These are phyloP conservation scores for Fusarium euwallaceae DNA, from an alignment of 2,329 filamentous ascomycete species.

Conservation along the genomic window DNA sequence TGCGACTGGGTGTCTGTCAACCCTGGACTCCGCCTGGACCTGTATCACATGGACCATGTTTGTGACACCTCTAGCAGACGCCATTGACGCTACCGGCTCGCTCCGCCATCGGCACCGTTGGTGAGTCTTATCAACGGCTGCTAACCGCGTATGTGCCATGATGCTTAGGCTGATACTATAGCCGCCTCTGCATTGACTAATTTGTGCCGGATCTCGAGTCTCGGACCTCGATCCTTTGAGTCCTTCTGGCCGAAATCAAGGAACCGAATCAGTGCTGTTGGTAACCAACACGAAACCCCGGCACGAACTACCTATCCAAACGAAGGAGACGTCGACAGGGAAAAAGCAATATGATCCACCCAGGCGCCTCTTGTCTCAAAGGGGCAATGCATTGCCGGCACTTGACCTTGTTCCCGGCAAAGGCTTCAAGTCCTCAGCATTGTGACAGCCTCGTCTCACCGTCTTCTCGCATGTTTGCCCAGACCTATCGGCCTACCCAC, in stretches of 20 bases:
- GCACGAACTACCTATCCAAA: neutral
- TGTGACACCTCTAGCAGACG: neutral
- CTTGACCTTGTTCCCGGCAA: neutral
- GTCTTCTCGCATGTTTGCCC: neutral
- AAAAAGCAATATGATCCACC: slow-evolving; percentile 21
- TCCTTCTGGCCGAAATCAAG: neutral
- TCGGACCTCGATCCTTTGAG: neutral
- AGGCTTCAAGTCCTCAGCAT: neutral
- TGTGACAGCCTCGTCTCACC: neutral
- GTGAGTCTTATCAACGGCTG: neutral
- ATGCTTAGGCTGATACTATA: neutral
- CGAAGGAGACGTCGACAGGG: neutral
- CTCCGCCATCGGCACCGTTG: neutral
- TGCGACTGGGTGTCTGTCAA: neutral
- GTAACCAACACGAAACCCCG: neutral
- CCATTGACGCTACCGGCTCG: neutral
- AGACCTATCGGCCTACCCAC: neutral
- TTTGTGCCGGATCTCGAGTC: neutral
- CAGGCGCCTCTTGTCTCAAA: neutral
- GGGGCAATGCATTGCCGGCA: neutral
- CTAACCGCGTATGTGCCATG: neutral
- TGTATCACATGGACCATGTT: slow-evolving; percentile 1
- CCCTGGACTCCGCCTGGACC: neutral
- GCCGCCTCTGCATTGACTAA: neutral
- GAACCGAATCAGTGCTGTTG: neutral